phyloP scores from a whole-genome alignment of 73 alveolate species.

The Paramecium bursaria region DNA sequence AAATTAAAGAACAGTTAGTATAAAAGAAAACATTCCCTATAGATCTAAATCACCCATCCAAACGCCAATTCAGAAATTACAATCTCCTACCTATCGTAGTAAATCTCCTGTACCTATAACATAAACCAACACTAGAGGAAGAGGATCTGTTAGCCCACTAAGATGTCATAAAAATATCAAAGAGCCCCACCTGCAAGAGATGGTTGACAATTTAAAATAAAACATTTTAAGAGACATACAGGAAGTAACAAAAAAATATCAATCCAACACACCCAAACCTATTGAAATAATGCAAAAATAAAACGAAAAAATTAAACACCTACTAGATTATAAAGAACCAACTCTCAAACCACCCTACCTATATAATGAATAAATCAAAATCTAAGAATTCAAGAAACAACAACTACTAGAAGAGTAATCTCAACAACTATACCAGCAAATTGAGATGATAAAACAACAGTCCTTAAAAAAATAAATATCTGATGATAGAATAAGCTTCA shows the following conservation, averaged over 20 bases:
- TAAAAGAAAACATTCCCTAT: conserved; percentile 22
- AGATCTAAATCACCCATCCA: conserved; percentile 38
- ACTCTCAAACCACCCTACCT: neutral
- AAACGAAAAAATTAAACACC: neutral
- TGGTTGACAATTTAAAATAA: conserved; percentile 52
- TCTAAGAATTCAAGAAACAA: conserved; percentile 51
- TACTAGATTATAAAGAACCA: neutral
- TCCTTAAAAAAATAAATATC: neutral
- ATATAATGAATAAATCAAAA: too few relatives aligned
- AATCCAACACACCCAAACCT: neutral
- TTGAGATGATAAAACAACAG: conserved; percentile 15
- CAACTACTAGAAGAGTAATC: conserved; percentile 24
- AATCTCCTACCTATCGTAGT: conserved; percentile 17
- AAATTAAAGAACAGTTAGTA: conserved; percentile 44
- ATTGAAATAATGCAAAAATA: neutral
- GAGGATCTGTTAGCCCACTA: conserved; percentile 42
- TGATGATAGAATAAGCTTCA: neutral
- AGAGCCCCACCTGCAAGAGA: conserved; percentile 16
- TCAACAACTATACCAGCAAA: neutral
- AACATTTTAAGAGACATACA: conserved; percentile 41
- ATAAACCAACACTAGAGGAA: conserved; percentile 1
- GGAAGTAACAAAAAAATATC: conserved; percentile 41
- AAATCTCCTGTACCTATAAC: neutral
- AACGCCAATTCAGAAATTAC: conserved; percentile 16
- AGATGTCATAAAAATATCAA: conserved; percentile 1